A percentile compares a stretch with the other conserved stretches of the same genome.
Evolutionary conservation across 2,329 filamentous ascomycete genomes (phyloP).

Genomic region (Corynespora cassiicola): DNA sequence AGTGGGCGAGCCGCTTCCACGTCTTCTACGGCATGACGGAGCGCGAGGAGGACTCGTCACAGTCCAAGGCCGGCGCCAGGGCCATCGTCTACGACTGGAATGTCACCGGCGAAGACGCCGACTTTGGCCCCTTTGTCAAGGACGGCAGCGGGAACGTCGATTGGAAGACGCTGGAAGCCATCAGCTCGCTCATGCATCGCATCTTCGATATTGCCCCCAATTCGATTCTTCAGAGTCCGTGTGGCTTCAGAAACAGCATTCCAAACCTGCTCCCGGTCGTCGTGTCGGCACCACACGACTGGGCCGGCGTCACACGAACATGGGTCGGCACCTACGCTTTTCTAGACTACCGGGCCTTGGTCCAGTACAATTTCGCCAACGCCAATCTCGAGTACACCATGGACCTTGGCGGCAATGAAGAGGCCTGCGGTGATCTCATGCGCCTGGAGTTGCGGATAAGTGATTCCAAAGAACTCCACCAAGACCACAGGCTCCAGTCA

Average conservation of each 20-base stretch:
- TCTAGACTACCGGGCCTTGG: conserved; percentile 26
- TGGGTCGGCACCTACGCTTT: conserved; percentile 32
- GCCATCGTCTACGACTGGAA: conserved; percentile 28
- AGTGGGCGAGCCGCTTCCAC: conserved; percentile 29
- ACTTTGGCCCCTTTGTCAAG: conserved; percentile 24
- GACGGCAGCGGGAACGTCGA: conserved; percentile 23
- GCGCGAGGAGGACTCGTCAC: conserved; percentile 18
- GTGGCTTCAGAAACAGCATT: conserved; percentile 21
- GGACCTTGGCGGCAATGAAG: conserved; percentile 17
- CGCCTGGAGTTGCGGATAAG: conserved; percentile 18
- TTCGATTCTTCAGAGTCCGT: conserved; percentile 9
- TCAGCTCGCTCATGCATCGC: conserved; percentile 26
- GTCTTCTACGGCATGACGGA: conserved; percentile 25
- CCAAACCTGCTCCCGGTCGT: conserved; percentile 11
- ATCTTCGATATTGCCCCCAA: conserved; percentile 16
- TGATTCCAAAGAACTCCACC: conserved; percentile 18
- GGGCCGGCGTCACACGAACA: conserved; percentile 24
- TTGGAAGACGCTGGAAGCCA: conserved; percentile 25
- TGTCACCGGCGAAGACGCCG: conserved; percentile 17
- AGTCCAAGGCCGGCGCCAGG: conserved; percentile 22
- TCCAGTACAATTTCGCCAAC: conserved; percentile 27
- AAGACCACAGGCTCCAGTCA: conserved; percentile 20
- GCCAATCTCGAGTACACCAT: conserved; percentile 17
- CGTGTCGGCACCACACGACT: conserved; percentile 16
- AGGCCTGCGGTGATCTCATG: conserved; percentile 26